These are phyloP conservation scores for Tetradesmus obliquus DNA, from an alignment of 139 green algal genomes.

Conservation along the genomic window DNA sequence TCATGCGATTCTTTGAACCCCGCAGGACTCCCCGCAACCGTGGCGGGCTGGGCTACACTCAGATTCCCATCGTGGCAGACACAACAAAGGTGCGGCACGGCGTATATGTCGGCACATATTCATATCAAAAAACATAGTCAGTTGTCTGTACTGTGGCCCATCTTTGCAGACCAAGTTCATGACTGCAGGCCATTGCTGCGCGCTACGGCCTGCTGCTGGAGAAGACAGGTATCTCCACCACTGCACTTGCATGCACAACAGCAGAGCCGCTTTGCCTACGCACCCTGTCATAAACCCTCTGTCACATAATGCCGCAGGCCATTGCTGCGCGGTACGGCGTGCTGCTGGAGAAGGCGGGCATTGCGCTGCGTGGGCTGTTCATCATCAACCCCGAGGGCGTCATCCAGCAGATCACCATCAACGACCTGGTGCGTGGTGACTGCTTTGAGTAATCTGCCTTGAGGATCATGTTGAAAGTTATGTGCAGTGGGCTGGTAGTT, in stretches of 20 bases:
- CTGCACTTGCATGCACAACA: too few relatives aligned
- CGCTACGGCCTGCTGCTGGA: conserved; percentile 82
- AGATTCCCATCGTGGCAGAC: conserved; percentile 88
- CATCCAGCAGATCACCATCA: conserved; percentile 84
- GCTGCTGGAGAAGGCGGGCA: conserved; percentile 77
- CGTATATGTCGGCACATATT: too few relatives aligned
- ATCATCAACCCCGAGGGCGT: conserved; percentile 83
- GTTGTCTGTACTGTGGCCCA: neutral
- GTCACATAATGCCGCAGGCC: too few relatives aligned
- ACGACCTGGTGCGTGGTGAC: conserved; percentile 75
- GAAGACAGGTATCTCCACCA: conserved; percentile 78
- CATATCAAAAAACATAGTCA: too few relatives aligned
- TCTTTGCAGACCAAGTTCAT: neutral
- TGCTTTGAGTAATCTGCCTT: too few relatives aligned
- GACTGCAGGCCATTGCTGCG: conserved; percentile 15
- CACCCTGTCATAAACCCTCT: too few relatives aligned
- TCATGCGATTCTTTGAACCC: too few relatives aligned
- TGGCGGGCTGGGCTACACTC: conserved; percentile 85
- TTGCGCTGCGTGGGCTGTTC: conserved; percentile 88
- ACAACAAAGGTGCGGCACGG: conserved; percentile 68
- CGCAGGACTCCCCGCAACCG: conserved; percentile 74
- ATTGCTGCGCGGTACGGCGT: conserved; percentile 72
- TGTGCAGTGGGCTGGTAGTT: too few relatives aligned
- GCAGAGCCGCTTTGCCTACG: too few relatives aligned
- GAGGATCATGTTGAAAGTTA: too few relatives aligned